These are phyloP conservation scores for Metschnikowia shivogae DNA, from an alignment of 805 yeast genomes.

Conservation along the genomic window DNA sequence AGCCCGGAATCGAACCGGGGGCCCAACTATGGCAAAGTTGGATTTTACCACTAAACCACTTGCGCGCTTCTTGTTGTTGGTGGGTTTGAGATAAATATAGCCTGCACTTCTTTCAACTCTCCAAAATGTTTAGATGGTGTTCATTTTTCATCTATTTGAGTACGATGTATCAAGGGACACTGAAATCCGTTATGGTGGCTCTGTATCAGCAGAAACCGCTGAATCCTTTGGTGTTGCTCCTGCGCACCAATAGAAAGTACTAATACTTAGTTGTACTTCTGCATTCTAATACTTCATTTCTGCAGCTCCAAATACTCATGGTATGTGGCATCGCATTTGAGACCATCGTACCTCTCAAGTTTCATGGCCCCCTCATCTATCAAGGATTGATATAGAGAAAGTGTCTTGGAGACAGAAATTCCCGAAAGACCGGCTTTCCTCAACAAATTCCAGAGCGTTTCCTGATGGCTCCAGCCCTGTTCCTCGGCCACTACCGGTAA, in stretches of 20 bases:
- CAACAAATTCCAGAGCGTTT: constrained; percentile 68
- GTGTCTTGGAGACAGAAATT: constrained; percentile 9
- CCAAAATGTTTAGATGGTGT: too few species aligned
- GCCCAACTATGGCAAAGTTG: constrained; percentile 21
- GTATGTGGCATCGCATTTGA: constrained; percentile 25
- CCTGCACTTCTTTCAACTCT: too few species aligned
- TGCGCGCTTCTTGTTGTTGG: constrained; percentile 5
- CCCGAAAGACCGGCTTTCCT: constrained; percentile 58
- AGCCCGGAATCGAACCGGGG: constrained; percentile 22
- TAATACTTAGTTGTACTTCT: too few species aligned
- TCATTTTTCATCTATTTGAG: too few species aligned
- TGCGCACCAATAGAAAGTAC: too few species aligned
- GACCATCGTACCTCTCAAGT: constrained; percentile 35
- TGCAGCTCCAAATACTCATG: constrained; percentile 19
- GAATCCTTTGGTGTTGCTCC: too few species aligned
- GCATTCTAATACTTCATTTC: too few species aligned
- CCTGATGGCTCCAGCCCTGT: constrained; percentile 72
- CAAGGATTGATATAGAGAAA: constrained; percentile 26
- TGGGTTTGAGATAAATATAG: too few species aligned
- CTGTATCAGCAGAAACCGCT: too few species aligned
- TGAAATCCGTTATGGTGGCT: too few species aligned
- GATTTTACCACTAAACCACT: constrained; percentile 20
- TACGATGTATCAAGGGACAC: too few species aligned
- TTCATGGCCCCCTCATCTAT: constrained; percentile 31
- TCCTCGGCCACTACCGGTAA: constrained; percentile 88